Percentiles rank a stretch among this genome's conserved stretches.
These are phyloP conservation scores for Alternaria alternata DNA, from an alignment of 2,329 filamentous ascomycete genomes.

Conservation along the genomic window DNA sequence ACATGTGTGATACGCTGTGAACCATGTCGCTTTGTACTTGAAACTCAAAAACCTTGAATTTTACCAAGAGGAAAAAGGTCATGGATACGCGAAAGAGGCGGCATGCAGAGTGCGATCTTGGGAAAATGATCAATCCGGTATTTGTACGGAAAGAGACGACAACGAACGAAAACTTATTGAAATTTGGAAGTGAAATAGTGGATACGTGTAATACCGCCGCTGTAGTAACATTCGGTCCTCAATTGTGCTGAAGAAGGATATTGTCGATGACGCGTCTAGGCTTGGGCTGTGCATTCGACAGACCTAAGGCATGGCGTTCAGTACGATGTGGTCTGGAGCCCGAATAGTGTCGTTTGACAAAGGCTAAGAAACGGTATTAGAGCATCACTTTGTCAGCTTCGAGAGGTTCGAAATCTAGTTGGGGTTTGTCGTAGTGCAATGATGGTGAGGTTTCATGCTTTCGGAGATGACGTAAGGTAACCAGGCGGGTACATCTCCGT, in stretches of 20 bases:
- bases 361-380: neutral
- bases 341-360: neutral
- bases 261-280: neutral
- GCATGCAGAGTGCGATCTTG: neutral
- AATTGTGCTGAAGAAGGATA: neutral
- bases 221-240: neutral
- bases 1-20: neutral
- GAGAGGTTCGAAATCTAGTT: neutral
- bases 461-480: slow-evolving; percentile 14
- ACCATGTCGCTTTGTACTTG: neutral
- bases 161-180: neutral
- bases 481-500: slow-evolving; percentile 11
- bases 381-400: neutral
- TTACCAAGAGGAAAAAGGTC: neutral
- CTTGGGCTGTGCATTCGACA: neutral
- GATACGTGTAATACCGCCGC: neutral
- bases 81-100: neutral
- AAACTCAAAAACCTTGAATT: neutral
- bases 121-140: neutral
- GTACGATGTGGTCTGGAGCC: neutral
- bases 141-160: neutral
- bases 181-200: neutral
- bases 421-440: neutral
- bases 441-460: neutral
- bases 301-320: neutral